A percentile compares a stretch with the other conserved stretches of the same genome.
Conservation (phyloP, 768 basidiomycete genomes). For the Mycena albidolilacea region DNA sequence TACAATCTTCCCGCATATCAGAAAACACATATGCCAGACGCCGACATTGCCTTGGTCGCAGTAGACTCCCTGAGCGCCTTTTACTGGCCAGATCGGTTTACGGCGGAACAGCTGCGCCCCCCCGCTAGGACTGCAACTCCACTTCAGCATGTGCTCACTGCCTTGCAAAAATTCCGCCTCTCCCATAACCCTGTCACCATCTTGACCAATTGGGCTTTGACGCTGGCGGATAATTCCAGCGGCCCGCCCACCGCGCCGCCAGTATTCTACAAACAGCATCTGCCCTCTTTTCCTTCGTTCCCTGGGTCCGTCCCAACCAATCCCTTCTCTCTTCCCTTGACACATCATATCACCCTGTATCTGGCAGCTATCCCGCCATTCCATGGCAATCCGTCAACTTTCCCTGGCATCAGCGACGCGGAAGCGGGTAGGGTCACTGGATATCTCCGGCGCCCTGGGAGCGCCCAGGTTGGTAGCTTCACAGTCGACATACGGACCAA, state of each 20-base stretch:
- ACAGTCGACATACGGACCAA: constrained; percentile 29
- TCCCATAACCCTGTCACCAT: constrained; percentile 67
- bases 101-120: constrained; percentile 65
- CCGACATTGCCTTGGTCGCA: constrained; percentile 75
- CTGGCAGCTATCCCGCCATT: constrained; percentile 29
- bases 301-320: constrained; percentile 40
- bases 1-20: constrained; percentile 71
- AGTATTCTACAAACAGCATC: constrained; percentile 65
- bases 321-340: constrained; percentile 37
- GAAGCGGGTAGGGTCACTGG: constrained; percentile 45
- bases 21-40: constrained; percentile 59
- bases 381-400: constrained; percentile 23
- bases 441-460: constrained; percentile 47
- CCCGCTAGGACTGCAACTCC: constrained; percentile 45
- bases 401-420: constrained; percentile 38
- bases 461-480: constrained; percentile 36
- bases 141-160: constrained; percentile 62
- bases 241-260: constrained; percentile 43
- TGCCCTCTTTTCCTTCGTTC: constrained; percentile 59
- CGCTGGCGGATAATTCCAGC: constrained; percentile 45
- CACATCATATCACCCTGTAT: constrained; percentile 44
- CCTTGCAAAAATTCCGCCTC: constrained; percentile 63
- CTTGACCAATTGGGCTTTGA: constrained; percentile 76
- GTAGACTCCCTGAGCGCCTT: constrained; percentile 85
- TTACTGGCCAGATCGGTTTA: constrained; percentile 84